Conservation (phyloP, 106 monocot genomes). For the Gastrodia elata region DNA sequence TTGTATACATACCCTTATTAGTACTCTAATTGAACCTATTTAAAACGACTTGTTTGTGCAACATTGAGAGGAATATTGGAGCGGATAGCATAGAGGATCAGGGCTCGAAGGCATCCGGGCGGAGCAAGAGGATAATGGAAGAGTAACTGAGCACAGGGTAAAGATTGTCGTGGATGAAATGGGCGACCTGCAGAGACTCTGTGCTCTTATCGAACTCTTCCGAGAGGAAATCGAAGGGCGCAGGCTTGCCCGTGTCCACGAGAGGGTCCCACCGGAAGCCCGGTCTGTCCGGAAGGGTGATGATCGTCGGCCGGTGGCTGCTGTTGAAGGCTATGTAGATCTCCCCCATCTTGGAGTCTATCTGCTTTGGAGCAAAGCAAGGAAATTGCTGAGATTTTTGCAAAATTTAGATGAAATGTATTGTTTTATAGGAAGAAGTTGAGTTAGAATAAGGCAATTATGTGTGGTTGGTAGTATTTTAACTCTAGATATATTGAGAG, state of each 20-base stretch:
- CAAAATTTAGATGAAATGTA: too few relatives aligned
- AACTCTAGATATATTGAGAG: too few relatives aligned
- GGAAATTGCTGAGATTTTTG: background rate
- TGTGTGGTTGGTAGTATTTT: too few relatives aligned
- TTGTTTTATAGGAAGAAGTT: too few relatives aligned
- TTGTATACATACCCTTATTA: too few relatives aligned
- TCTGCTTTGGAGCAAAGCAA: constrained; percentile 27
- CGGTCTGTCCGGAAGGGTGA: constrained; percentile 53
- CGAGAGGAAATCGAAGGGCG: constrained; percentile 77
- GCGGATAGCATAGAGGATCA: background rate
- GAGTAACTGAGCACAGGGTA: constrained; percentile 97
- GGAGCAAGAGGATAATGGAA: constrained; percentile 51
- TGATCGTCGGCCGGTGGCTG: constrained; percentile 50
- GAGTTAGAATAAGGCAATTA: too few relatives aligned
- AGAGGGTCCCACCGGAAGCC: constrained; percentile 74
- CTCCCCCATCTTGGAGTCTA: constrained; percentile 45
- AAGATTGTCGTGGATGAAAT: constrained; percentile 60
- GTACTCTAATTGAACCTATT: too few relatives aligned
- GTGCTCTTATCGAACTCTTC: constrained; percentile 34
- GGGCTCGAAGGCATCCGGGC: constrained; percentile 18
- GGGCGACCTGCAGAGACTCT: constrained; percentile 26
- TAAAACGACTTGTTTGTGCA: too few relatives aligned
- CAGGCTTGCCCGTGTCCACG: constrained; percentile 68
- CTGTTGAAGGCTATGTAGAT: constrained; percentile 90
- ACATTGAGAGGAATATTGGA: too few relatives aligned